phyloP scores from a whole-genome alignment of 352 stramenopile genomes.

The Phytophthora colocasiae region DNA sequence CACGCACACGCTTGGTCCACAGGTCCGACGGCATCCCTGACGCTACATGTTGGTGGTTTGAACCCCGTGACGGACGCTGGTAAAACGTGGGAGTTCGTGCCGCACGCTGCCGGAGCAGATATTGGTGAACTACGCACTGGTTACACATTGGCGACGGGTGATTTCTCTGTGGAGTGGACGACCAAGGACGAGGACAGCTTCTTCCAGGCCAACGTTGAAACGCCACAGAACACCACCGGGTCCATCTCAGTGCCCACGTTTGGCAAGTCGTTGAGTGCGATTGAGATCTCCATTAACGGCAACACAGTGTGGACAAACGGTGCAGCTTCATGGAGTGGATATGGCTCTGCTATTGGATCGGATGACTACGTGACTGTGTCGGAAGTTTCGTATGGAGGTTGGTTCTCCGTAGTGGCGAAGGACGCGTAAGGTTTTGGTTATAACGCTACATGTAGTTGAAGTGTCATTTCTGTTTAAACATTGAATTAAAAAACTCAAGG shows the following conservation, averaged over 20 bases:
- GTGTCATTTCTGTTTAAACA: no score
- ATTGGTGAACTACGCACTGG: constrained; percentile 30
- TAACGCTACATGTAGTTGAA: no score
- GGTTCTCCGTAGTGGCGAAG: constrained; percentile 27
- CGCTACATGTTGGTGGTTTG: constrained; percentile 35
- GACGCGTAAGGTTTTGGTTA: constrained; percentile 2
- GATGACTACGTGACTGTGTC: constrained; percentile 35
- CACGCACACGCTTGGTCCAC: constrained; percentile 49
- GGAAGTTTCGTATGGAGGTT: constrained; percentile 14
- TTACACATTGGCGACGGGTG: constrained; percentile 30
- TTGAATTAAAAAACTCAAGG: no score
- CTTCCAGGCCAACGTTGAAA: constrained; percentile 26
- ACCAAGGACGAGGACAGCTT: constrained; percentile 31
- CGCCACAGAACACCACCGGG: constrained; percentile 28
- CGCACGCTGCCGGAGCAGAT: constrained; percentile 27
- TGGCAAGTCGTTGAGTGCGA: constrained; percentile 29
- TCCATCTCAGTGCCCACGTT: constrained; percentile 43
- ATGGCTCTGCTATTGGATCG: constrained; percentile 15
- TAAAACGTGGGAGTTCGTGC: constrained; percentile 44
- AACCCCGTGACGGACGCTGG: constrained; percentile 30
- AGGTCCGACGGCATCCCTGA: constrained; percentile 36
- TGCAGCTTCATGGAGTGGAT: constrained; percentile 10
- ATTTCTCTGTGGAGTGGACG: constrained; percentile 36
- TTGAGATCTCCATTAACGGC: constrained; percentile 43
- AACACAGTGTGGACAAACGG: constrained; percentile 39